Percentiles rank a stretch among this genome's conserved stretches.
Conservation (phyloP, 2,329 filamentous ascomycete genomes). For the Fusarium brevicatenulatum region DNA sequence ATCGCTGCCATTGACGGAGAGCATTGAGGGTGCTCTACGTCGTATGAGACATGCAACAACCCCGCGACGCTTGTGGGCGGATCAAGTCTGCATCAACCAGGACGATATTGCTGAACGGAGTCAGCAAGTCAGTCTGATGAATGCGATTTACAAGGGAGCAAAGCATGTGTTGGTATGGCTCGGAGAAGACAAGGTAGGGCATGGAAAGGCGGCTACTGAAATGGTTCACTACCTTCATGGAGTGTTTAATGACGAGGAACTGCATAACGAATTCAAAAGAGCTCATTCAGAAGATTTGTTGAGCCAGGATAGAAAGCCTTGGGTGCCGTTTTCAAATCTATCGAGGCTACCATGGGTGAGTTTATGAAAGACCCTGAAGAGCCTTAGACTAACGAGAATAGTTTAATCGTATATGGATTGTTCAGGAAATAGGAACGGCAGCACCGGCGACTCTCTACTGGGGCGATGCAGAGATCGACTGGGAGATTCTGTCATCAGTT, state of each 20-base stretch:
- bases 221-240: conserved; percentile 44
- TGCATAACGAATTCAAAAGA: conserved; percentile 43
- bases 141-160: conserved; percentile 50
- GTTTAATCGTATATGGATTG: conserved; percentile 52
- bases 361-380: not conserved
- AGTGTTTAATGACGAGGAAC: conserved; percentile 46
- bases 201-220: conserved; percentile 44
- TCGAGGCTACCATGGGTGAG: conserved; percentile 49
- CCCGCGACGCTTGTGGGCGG: conserved; percentile 51
- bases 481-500: conserved; percentile 47
- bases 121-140: conserved; percentile 53
- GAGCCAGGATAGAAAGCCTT: conserved; percentile 43
- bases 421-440: conserved; percentile 51
- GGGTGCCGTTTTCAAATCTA: conserved; percentile 48
- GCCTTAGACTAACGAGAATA: conserved; percentile 18
- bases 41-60: conserved; percentile 42
- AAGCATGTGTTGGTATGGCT: conserved; percentile 51
- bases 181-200: conserved; percentile 43
- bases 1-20: conserved; percentile 44
- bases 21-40: conserved; percentile 46
- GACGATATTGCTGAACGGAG: conserved; percentile 49
- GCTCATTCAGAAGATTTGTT: conserved; percentile 46
- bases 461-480: conserved; percentile 48
- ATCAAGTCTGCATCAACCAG: conserved; percentile 56
- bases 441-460: conserved; percentile 49